phyloP scores from a whole-genome alignment of 2,329 filamentous ascomycete species.

The Fonsecaea nubica region DNA sequence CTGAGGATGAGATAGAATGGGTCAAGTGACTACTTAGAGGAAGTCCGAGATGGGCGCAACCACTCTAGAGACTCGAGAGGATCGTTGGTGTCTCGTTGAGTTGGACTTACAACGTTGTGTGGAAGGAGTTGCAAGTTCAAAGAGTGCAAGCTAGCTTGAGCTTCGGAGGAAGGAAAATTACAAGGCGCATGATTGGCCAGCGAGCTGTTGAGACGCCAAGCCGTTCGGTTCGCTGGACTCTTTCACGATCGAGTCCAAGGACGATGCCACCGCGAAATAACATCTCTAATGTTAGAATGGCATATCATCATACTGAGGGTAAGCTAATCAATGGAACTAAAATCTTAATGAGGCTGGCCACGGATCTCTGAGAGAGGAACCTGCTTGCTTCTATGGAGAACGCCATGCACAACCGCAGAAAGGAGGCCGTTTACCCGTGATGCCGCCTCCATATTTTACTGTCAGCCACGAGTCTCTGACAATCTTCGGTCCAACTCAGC shows the following conservation, averaged over 20 bases:
- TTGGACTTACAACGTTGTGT: neutral
- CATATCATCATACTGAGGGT: neutral
- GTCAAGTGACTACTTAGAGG: neutral
- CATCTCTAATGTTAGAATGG: neutral
- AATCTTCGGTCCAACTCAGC: slow-evolving; percentile 71
- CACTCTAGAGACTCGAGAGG: neutral
- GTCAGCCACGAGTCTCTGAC: slow-evolving; percentile 23
- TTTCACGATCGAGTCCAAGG: neutral
- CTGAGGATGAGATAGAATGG: neutral
- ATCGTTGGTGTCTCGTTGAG: neutral
- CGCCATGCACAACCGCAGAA: neutral
- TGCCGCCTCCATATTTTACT: neutral
- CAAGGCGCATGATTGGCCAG: slow-evolving; percentile 12
- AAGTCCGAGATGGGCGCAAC: neutral
- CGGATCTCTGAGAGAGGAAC: neutral
- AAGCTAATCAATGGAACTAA: neutral
- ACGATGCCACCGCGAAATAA: neutral
- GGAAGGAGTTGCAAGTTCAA: slow-evolving; percentile 5
- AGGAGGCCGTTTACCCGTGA: neutral
- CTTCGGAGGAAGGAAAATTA: slow-evolving; percentile 17
- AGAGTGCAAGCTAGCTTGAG: slow-evolving; percentile 4
- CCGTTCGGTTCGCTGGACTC: neutral
- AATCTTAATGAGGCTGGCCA: neutral
- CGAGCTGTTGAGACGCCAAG: slow-evolving; percentile 9
- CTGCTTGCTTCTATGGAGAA: neutral